These are phyloP conservation scores for Pholiota molesta DNA, from an alignment of 768 basidiomycete species.

Conservation along the genomic window DNA sequence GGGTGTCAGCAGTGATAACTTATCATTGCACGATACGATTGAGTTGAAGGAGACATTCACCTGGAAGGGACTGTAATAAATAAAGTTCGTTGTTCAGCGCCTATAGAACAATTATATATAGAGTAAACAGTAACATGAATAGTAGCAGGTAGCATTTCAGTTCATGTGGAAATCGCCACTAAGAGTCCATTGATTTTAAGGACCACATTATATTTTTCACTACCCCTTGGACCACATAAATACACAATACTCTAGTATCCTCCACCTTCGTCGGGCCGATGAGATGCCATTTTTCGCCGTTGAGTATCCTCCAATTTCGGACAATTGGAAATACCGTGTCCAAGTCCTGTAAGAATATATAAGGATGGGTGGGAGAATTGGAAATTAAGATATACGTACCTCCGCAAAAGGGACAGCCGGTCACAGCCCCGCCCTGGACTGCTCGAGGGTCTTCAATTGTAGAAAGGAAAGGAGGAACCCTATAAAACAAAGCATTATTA, in stretches of 20 bases:
- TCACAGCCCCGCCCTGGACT: constrained; percentile 73
- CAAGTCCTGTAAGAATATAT: constrained; percentile 63
- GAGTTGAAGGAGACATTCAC: constrained; percentile 14
- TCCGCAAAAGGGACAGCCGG: constrained; percentile 96
- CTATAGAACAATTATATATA: background rate
- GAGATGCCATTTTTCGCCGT: constrained; percentile 87
- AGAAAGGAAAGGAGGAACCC: constrained; percentile 91
- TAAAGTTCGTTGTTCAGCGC: background rate
- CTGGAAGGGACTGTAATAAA: constrained; percentile 18
- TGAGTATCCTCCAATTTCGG: constrained; percentile 96
- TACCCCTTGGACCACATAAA: no score
- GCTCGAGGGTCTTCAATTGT: constrained; percentile 91
- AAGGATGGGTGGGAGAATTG: background rate
- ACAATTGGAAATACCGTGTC: constrained; percentile 92
- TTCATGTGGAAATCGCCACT: no score
- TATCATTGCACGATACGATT: constrained; percentile 28
- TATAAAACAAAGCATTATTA: constrained; percentile 34
- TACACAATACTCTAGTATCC: constrained; percentile 22
- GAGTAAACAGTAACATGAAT: background rate
- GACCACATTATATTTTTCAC: no score
- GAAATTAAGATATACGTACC: constrained; percentile 46
- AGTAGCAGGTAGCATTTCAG: no score
- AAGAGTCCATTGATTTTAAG: no score
- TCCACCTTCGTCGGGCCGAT: constrained; percentile 72
- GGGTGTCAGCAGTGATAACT: constrained; percentile 40